Evolutionary conservation across 495 filamentous ascomycete species (phyloP).

Genomic region (Delitschia confertaspora): DNA sequence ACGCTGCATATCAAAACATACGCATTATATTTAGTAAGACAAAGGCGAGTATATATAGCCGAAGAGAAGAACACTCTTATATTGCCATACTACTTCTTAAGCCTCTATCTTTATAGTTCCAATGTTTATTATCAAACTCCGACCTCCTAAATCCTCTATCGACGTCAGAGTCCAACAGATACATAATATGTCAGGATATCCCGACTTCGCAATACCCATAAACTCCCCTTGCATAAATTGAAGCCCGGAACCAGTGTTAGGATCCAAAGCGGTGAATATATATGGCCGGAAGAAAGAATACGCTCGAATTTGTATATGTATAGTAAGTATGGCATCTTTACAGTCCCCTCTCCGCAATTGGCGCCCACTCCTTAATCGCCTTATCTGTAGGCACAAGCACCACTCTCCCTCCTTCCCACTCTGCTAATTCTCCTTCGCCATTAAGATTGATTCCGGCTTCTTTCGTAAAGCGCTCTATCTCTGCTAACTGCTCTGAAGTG

Average conservation of each 20-base stretch:
- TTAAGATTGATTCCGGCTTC: conserved; percentile 20
- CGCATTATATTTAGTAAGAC: too few species aligned
- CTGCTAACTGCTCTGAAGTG: conserved; percentile 8
- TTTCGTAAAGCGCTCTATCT: conserved; percentile 17
- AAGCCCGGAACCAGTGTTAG: too few species aligned
- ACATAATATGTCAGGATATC: too few species aligned
- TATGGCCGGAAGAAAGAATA: too few species aligned
- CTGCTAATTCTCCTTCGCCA: conserved; percentile 17
- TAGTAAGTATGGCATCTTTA: not conserved
- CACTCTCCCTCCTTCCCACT: conserved; percentile 28
- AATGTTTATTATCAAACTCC: too few species aligned
- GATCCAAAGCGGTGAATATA: too few species aligned
- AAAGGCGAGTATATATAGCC: not conserved
- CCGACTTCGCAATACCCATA: too few species aligned
- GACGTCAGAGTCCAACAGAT: too few species aligned
- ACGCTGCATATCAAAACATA: not conserved
- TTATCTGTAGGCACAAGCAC: conserved; percentile 31
- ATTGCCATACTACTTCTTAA: not conserved
- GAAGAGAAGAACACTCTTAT: not conserved
- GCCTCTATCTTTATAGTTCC: too few species aligned
- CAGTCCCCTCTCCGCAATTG: conserved; percentile 26
- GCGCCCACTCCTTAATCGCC: conserved; percentile 29
- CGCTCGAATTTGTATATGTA: too few species aligned
- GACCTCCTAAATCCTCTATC: too few species aligned
- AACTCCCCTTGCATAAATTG: too few species aligned